Base-by-base conservation (phyloP, 2,329 filamentous ascomycete species). In the Calonectria fujianensis region DNA sequence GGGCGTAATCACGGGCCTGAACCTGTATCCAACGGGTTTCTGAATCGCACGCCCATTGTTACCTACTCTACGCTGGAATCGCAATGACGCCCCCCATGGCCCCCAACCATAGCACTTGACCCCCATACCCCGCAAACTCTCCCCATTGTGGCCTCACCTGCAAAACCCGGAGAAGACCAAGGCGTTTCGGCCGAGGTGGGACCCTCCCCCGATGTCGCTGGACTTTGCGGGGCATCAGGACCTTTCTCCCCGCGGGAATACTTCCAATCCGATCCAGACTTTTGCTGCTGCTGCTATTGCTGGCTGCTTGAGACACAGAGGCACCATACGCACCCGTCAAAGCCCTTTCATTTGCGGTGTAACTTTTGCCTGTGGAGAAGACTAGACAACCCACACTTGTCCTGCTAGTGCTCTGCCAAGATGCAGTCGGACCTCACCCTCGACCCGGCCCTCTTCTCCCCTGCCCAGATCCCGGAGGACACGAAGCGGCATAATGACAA, bases 401-500 rank as follows among this genome's bases (percentile, higher is more conserved):
- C 4, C 11, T 37, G 32, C 11, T 24, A 37, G 54, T 27, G 32
- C 14, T 61, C 16, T 29, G 35, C 61, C 45, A 64, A 31, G 27
- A 73, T 73, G 70, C 70, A 69, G 54, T 73, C 70, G 9, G 70
- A 73, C 16, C 35, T 73, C n/a, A 52, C 45, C 29, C 31, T 73
- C 48, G 37, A 64, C 39, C 45, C 64, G 27, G 54, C 64, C 63
- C 45, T 27, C 29, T 73, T 64, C 32, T 35, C 32, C 45, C 27
- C 29, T 7, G 20, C 27, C 16, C 18, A 37, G 18, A 67, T 73
- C 35, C 48, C 27, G 10, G 54, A 54, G 48, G 61, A 59, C 35
- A 73, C 70, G 11, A 61, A n/a, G 1, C 54, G 61, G 5, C 41
- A 63, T 16, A 64, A 66, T 31, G 64, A 73, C 14, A 35, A 31